Evolutionary conservation across 495 filamentous ascomycete genomes (phyloP).

Genomic region (Penicillium malachiteum): DNA sequence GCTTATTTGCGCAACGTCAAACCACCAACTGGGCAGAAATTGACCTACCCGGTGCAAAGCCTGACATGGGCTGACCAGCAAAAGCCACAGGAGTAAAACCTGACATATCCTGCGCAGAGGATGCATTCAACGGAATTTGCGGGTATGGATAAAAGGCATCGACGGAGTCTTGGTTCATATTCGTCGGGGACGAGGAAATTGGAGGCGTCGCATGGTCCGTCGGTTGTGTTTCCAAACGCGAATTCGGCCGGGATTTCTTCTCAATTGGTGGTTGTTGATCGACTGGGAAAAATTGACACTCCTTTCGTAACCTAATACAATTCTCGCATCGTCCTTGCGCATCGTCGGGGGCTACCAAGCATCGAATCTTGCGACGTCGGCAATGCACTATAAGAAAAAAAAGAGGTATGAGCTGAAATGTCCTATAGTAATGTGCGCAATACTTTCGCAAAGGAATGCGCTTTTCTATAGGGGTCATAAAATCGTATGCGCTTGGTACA

Average conservation of each 20-base stretch:
- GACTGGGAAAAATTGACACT: slow-evolving; percentile 91
- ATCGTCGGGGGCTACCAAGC: slow-evolving; percentile 77
- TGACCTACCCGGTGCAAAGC: slow-evolving; percentile 39
- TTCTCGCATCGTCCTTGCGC: slow-evolving; percentile 84
- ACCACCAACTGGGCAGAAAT: neutral
- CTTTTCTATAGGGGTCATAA: neutral
- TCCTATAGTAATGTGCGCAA: neutral
- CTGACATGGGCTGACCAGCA: slow-evolving; percentile 32
- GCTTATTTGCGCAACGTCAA: neutral
- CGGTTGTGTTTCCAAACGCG: slow-evolving; percentile 42
- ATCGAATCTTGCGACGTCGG: slow-evolving; percentile 92
- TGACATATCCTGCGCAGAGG: slow-evolving; percentile 38
- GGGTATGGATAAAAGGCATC: slow-evolving; percentile 46
- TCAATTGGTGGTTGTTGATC: slow-evolving; percentile 72
- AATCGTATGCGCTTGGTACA: no score
- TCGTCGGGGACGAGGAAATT: slow-evolving; percentile 39
- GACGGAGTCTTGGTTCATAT: slow-evolving; percentile 28
- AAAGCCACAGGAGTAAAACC: slow-evolving; percentile 32
- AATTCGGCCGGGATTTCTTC: slow-evolving; percentile 48
- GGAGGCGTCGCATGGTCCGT: slow-evolving; percentile 46
- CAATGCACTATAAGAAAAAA: slow-evolving; percentile 72
- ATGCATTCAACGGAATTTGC: slow-evolving; percentile 34
- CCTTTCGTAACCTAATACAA: slow-evolving; percentile 94
- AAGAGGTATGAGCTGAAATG: slow-evolving; percentile 18
- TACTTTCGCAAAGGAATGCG: neutral